phyloP scores from a whole-genome alignment of 345 rosid genomes.

The Geranium brycei region DNA sequence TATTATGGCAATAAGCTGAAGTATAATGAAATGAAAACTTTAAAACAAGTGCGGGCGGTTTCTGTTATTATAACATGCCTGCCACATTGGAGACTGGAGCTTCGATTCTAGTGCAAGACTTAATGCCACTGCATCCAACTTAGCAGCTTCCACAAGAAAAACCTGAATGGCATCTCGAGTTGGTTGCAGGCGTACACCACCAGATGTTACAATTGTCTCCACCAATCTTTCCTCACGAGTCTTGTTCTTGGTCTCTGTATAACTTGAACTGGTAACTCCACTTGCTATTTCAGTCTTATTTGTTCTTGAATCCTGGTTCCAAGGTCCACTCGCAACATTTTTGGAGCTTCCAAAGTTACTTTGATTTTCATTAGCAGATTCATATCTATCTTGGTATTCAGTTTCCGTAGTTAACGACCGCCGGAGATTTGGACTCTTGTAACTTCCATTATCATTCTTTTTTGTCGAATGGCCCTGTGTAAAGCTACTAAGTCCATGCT shows the following conservation, averaged over 20 bases:
- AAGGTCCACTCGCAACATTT: conserved; percentile 38
- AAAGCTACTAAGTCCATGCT: conserved; percentile 74
- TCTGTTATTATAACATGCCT: conserved; percentile 13
- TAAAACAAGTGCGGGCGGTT: not conserved
- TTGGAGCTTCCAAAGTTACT: conserved; percentile 34
- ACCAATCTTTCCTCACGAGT: conserved; percentile 76
- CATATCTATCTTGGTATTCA: conserved; percentile 53
- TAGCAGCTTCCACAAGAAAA: conserved; percentile 76
- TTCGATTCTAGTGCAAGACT: conserved; percentile 71
- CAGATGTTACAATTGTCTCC: conserved; percentile 86
- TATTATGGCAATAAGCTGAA: not conserved
- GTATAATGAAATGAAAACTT: not conserved
- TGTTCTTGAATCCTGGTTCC: conserved; percentile 43
- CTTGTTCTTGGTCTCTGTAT: conserved; percentile 53
- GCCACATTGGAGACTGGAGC: conserved; percentile 89
- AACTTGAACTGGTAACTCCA: conserved; percentile 41
- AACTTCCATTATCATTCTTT: conserved; percentile 70
- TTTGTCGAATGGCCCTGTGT: conserved; percentile 49
- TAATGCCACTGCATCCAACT: conserved; percentile 61
- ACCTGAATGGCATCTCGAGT: conserved; percentile 83
- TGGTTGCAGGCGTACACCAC: conserved; percentile 93
- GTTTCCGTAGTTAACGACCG: conserved; percentile 71
- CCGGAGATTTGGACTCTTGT: conserved; percentile 71
- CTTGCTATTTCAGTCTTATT: conserved; percentile 19
- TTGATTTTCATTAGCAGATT: conserved; percentile 49